phyloP scores from a whole-genome alignment of 305 asterid genomes.

The Solanum hybrid region DNA sequence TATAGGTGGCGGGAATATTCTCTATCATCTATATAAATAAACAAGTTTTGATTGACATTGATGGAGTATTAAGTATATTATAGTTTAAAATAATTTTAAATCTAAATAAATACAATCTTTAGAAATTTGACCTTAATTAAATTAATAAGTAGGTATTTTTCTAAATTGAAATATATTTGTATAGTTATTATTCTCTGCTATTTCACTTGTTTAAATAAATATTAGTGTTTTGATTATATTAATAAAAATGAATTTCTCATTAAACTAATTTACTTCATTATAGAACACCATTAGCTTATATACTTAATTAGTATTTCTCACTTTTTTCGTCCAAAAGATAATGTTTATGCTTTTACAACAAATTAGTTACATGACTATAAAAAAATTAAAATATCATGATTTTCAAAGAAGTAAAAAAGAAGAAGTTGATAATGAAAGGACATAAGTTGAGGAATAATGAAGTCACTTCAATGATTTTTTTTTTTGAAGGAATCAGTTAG shows the following conservation, averaged over 20 bases:
- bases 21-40: no score
- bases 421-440: background rate
- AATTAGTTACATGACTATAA: background rate
- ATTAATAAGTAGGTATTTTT: background rate
- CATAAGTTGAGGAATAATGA: background rate
- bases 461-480: background rate
- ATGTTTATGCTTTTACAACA: background rate
- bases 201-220: background rate
- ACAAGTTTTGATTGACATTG: no score
- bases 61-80: no score
- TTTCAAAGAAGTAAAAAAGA: background rate
- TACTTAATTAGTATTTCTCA: background rate
- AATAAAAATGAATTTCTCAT: no score
- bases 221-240: background rate
- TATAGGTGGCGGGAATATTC: no score
- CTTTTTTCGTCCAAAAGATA: background rate
- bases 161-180: background rate
- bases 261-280: background rate
- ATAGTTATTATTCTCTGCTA: background rate
- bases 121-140: background rate
- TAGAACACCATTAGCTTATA: background rate
- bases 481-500: background rate
- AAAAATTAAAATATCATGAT: background rate
- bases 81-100: no score
- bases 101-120: background rate